A percentile compares a stretch with the other conserved stretches of the same genome.
phyloP scores from a whole-genome alignment of 2,329 filamentous ascomycete species.

The Arthrobotrys sphaeroides region DNA sequence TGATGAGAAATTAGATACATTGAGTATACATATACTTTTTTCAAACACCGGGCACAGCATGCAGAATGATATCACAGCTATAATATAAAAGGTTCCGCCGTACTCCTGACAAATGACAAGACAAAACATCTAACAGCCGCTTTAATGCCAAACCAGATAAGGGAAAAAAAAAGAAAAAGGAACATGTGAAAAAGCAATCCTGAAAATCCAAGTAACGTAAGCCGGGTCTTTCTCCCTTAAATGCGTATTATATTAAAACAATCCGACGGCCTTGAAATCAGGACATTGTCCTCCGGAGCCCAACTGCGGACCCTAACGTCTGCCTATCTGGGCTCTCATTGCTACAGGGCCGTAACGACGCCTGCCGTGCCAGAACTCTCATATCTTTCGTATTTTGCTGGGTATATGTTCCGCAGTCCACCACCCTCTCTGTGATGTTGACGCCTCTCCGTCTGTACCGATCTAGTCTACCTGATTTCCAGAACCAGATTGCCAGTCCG shows the following conservation, averaged over 20 bases:
- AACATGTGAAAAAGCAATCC: background rate
- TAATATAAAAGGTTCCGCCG: background rate
- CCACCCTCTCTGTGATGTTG: conserved; percentile 35
- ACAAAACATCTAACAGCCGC: background rate
- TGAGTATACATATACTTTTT: background rate
- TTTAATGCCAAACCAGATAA: background rate
- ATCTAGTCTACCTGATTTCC: conserved; percentile 45
- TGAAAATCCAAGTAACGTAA: too few relatives aligned
- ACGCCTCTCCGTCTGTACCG: conserved; percentile 43
- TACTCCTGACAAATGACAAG: conserved; percentile 12
- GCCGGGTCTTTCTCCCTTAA: background rate
- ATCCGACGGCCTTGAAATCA: background rate
- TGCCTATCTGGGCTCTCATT: conserved; percentile 21
- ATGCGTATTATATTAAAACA: background rate
- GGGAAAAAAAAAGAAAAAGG: background rate
- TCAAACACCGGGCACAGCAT: background rate
- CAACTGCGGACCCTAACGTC: background rate
- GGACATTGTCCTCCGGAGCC: conserved; percentile 2
- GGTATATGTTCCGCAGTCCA: conserved; percentile 34
- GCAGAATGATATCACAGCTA: conserved; percentile 4
- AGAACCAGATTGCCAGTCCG: conserved; percentile 40
- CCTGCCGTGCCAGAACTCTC: conserved; percentile 39
- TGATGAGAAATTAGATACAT: background rate
- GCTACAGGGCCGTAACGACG: conserved; percentile 31
- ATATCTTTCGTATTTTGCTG: conserved; percentile 49